A percentile compares a stretch with the other conserved stretches of the same genome.
Evolutionary conservation across 2,329 filamentous ascomycete species (phyloP).

Genomic region (Aureobasidium melanogenum): DNA sequence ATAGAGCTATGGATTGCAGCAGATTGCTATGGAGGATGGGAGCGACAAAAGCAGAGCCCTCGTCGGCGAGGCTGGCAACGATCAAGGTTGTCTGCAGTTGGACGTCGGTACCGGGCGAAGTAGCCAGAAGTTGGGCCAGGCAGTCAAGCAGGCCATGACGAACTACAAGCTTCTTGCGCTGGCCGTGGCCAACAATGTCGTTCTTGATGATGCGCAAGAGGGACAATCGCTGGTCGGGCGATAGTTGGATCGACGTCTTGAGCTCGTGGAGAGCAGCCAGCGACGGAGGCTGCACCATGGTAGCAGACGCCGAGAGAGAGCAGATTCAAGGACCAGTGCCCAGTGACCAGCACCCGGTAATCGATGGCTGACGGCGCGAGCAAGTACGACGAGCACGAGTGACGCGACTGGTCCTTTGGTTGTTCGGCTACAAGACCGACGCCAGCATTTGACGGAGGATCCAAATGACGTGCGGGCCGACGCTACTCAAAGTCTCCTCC

Average conservation of each 20-base stretch:
- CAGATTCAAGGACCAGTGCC: not conserved
- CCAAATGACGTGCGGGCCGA: not conserved
- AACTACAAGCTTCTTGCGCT: constrained; percentile 76
- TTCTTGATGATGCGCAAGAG: constrained; percentile 74
- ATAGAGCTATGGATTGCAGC: constrained; percentile 4
- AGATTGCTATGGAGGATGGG: constrained; percentile 15
- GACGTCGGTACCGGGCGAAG: constrained; percentile 50
- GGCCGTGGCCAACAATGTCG: constrained; percentile 76
- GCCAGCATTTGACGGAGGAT: not conserved
- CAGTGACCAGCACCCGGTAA: not conserved
- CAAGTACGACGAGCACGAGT: not conserved
- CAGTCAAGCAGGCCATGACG: constrained; percentile 58
- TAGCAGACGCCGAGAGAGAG: not conserved
- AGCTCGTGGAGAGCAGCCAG: constrained; percentile 13
- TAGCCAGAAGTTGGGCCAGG: constrained; percentile 45
- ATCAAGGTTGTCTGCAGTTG: constrained; percentile 74
- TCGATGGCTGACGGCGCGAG: not conserved
- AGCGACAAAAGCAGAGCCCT: constrained; percentile 43
- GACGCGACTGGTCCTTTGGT: not conserved
- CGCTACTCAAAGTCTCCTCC: not conserved
- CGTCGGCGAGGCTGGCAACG: constrained; percentile 70
- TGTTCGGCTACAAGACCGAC: no score
- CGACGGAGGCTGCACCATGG: constrained; percentile 15
- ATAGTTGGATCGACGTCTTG: constrained; percentile 15
- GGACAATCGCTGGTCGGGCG: constrained; percentile 32